phyloP scores from a whole-genome alignment of 495 filamentous ascomycete genomes.

The Neurospora tetrasperma region DNA sequence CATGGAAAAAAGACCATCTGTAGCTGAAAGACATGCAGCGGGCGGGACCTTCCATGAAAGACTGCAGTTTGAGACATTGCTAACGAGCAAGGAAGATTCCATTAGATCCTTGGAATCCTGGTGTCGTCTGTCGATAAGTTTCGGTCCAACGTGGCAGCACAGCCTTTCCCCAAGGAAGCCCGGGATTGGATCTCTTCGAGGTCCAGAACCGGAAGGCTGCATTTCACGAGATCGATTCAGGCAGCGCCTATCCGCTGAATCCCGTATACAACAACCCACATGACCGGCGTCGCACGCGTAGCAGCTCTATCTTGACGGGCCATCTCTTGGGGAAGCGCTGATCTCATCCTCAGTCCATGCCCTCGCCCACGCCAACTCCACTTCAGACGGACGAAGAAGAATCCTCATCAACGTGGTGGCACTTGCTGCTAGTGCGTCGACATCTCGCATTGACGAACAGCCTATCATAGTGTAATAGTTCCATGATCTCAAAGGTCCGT shows the following conservation, averaged over 20 bases:
- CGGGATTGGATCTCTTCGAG: background rate
- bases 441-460: background rate
- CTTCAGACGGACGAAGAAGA: background rate
- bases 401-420: background rate
- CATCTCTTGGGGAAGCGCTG: background rate
- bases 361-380: background rate
- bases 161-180: background rate
- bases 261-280: background rate
- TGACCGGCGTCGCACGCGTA: background rate
- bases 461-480: background rate
- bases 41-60: background rate
- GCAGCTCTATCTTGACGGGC: background rate
- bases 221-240: background rate
- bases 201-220: background rate
- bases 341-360: background rate
- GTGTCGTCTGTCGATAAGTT: background rate
- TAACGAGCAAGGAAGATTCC: background rate
- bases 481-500: background rate
- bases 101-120: background rate
- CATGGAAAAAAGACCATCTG: background rate
- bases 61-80: background rate
- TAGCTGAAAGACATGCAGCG: background rate
- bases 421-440: background rate
- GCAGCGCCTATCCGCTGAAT: background rate
- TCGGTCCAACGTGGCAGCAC: background rate